Conservation (phyloP, 2,329 filamentous ascomycete genomes). For the Phialophora tarda region DNA sequence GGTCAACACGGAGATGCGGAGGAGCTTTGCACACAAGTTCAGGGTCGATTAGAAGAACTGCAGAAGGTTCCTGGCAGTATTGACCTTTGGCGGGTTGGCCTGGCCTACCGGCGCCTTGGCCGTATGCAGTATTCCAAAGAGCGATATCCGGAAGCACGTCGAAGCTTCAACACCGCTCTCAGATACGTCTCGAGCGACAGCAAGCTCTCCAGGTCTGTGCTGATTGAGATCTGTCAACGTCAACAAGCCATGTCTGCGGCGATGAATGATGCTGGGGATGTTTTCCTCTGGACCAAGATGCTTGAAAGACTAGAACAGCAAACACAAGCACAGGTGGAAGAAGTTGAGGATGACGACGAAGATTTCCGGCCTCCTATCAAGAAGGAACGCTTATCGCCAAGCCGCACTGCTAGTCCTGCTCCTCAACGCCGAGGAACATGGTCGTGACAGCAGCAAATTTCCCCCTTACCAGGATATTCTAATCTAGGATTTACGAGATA, state of each 20-base stretch:
- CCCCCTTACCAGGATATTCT: not conserved
- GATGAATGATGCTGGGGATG: slow-evolving; percentile 30
- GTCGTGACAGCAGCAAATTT: not conserved
- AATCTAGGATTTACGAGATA: not conserved
- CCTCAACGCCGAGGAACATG: slow-evolving; percentile 10
- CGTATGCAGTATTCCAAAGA: slow-evolving; percentile 26
- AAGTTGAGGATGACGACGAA: slow-evolving; percentile 5
- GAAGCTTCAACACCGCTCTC: slow-evolving; percentile 34
- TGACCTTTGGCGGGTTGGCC: slow-evolving; percentile 30
- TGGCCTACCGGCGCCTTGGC: slow-evolving; percentile 34
- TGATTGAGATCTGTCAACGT: slow-evolving; percentile 33
- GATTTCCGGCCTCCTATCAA: not conserved
- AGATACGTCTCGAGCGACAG: slow-evolving; percentile 24
- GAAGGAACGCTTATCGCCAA: slow-evolving; percentile 8
- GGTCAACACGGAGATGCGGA: slow-evolving; percentile 20
- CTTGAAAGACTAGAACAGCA: slow-evolving; percentile 24
- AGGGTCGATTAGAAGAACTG: slow-evolving; percentile 21
- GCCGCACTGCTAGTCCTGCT: slow-evolving; percentile 1
- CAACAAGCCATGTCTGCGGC: slow-evolving; percentile 31
- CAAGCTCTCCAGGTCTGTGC: slow-evolving; percentile 20
- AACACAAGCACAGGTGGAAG: slow-evolving; percentile 23
- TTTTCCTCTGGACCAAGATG: slow-evolving; percentile 22
- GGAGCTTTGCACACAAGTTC: slow-evolving; percentile 20
- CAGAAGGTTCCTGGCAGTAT: slow-evolving; percentile 21
- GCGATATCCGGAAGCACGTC: slow-evolving; percentile 25